Conservation (phyloP, 371 early-diverging fungal genomes). For the Batkoa obscura region DNA sequence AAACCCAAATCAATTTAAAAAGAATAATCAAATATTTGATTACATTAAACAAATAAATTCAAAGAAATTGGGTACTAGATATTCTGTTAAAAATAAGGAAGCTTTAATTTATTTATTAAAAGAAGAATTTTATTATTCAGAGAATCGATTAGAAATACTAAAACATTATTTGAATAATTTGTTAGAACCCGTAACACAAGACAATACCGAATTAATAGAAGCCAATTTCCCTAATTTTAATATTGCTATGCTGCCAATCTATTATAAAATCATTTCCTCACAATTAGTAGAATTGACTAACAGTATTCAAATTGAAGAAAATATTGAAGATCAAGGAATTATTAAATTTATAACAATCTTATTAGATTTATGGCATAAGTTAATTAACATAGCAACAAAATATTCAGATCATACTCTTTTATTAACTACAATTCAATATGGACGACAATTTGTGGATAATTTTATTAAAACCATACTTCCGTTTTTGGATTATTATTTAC, state of each 20-base stretch:
- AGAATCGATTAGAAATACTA: not conserved
- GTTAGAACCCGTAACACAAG: not conserved
- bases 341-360: slow-evolving; percentile 19
- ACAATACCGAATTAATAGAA: not conserved
- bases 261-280: slow-evolving; percentile 33
- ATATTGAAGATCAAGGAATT: slow-evolving; percentile 14
- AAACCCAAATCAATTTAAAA: too few species aligned
- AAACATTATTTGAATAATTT: not conserved
- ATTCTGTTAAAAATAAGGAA: not conserved
- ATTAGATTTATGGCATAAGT: slow-evolving; percentile 25
- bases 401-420: slow-evolving; percentile 15
- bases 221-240: slow-evolving; percentile 6
- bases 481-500: slow-evolving; percentile 36
- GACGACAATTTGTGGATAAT: slow-evolving; percentile 36
- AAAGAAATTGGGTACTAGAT: not conserved
- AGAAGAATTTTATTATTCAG: not conserved
- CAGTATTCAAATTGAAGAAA: slow-evolving; percentile 15
- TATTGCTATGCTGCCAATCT: slow-evolving; percentile 20
- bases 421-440: slow-evolving; percentile 27
- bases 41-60: not conserved
- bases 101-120: not conserved
- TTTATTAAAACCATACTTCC: slow-evolving; percentile 42
- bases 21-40: too few species aligned
- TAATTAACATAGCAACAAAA: slow-evolving; percentile 8
- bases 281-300: slow-evolving; percentile 22